Base-by-base conservation (phyloP, 176 grass and related monocot genomes). In the Phoenix dactylifera region DNA sequence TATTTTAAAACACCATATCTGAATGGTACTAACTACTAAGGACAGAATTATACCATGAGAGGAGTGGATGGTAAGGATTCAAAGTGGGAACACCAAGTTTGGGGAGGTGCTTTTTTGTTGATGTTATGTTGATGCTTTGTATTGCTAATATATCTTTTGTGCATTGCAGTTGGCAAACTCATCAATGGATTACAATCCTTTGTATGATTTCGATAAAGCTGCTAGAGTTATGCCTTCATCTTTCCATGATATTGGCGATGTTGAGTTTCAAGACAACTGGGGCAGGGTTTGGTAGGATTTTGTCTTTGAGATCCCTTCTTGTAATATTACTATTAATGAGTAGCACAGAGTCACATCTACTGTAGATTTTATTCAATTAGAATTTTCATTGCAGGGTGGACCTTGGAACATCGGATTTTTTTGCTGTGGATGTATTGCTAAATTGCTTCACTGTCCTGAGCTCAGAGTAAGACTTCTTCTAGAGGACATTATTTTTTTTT, bases 221-320 rank as follows among this genome's bases (percentile, higher is more conserved):
- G 81, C 80, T 58, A 22, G 64, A 55, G 63, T 56, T 69, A 88
- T 96, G 80, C 77, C 91, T 75, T 96, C 91, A 65, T 90, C 91
- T 66, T 90, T 96, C 75, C 91, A 96, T 59, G 86, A 96, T 68
- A 90, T 90, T 58, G 77, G 80, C 26, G 72, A 90, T 74, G 56
- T 97, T 0, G 78, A 96, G 66, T 96, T 96, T 67, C 92, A 96
- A 77, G 92, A 90, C 22, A 90, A 73, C 68, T 90, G 83, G 92
- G 86, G 50, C 54, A 85, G 86, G 72, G 80, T 96, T 68, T 82
- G 86, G 92, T 90, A 73, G 16, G 68, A 32, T 44, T 14, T 44
- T 44, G 35, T 7, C 35, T 44, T 44, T 44, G 35, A 44, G 35
- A 44, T 44, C 10, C 10, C 6, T 32, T 6, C 35, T 44, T 44